A percentile compares a stretch with the other conserved stretches of the same genome.
phyloP scores from a whole-genome alignment of 1,284 basidiomycete genomes.

The Sanghuangporus weigelae region DNA sequence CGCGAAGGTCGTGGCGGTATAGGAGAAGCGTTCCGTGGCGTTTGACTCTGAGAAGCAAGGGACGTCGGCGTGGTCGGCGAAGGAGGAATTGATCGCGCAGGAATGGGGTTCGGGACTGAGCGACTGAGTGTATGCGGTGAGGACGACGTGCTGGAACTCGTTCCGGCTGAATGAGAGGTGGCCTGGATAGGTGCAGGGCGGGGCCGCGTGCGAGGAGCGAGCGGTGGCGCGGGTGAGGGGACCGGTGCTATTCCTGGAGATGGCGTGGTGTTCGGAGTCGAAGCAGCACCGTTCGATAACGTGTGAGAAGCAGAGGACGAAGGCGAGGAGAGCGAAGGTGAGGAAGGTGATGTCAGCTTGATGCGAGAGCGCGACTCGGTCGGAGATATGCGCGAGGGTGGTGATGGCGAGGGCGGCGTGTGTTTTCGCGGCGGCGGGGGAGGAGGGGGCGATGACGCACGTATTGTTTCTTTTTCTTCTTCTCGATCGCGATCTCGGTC shows the following conservation, averaged over 20 bases:
- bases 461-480: neutral
- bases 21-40: neutral
- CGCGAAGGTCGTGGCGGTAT: neutral
- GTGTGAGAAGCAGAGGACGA: neutral
- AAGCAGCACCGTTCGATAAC: neutral
- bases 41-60: neutral
- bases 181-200: constrained; percentile 5
- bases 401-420: constrained; percentile 1
- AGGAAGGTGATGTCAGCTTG: constrained; percentile 12
- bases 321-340: constrained; percentile 15
- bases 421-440: neutral
- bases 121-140: neutral
- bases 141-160: neutral
- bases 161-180: neutral
- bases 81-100: neutral
- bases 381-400: neutral
- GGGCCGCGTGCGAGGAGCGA: neutral
- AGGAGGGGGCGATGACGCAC: constrained; percentile 2
- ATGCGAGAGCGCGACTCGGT: constrained; percentile 1
- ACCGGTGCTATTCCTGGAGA: neutral
- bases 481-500: neutral
- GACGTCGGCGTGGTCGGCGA: neutral
- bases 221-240: neutral
- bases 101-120: neutral
- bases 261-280: constrained; percentile 2